Evolutionary conservation across 2,329 filamentous ascomycete species (phyloP).

Genomic region (Arachnomyces sp.): DNA sequence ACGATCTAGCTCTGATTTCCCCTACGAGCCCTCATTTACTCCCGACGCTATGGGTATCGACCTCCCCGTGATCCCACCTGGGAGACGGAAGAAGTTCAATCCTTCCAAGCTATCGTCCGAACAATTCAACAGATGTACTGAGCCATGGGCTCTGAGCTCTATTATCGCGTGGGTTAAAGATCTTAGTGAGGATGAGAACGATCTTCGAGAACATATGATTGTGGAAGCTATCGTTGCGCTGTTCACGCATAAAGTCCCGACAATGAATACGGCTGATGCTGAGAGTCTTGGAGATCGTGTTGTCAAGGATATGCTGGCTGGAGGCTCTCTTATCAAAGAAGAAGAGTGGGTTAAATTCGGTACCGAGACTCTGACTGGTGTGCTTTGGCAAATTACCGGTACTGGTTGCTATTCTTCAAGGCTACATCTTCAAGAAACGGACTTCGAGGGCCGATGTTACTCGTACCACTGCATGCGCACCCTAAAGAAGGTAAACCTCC

Average conservation of each 20-base stretch:
- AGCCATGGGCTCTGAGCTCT: conserved; percentile 90
- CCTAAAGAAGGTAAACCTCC: conserved; percentile 85
- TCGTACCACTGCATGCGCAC: conserved; percentile 90
- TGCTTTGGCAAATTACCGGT: conserved; percentile 87
- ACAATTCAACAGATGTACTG: conserved; percentile 75
- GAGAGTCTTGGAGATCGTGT: conserved; percentile 74
- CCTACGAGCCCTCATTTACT: conserved; percentile 21
- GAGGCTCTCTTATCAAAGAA: conserved; percentile 70
- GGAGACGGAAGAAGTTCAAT: conserved; percentile 73
- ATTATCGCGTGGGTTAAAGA: conserved; percentile 78
- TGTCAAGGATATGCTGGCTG: conserved; percentile 68
- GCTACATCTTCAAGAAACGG: conserved; percentile 57
- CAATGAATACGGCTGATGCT: conserved; percentile 96
- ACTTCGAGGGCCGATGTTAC: conserved; percentile 71
- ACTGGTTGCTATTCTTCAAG: conserved; percentile 83
- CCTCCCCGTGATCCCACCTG: conserved; percentile 71
- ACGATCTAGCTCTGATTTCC: not conserved
- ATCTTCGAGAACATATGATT: conserved; percentile 75
- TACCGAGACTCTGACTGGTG: conserved; percentile 69
- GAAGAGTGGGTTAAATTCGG: conserved; percentile 98
- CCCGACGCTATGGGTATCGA: conserved; percentile 56
- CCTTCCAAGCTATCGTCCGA: conserved; percentile 70
- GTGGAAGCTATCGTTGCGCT: conserved; percentile 80
- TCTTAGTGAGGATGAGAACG: conserved; percentile 83
- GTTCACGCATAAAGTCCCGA: conserved; percentile 91